phyloP scores from a whole-genome alignment of 805 yeast genomes.

The Starmerella floris region DNA sequence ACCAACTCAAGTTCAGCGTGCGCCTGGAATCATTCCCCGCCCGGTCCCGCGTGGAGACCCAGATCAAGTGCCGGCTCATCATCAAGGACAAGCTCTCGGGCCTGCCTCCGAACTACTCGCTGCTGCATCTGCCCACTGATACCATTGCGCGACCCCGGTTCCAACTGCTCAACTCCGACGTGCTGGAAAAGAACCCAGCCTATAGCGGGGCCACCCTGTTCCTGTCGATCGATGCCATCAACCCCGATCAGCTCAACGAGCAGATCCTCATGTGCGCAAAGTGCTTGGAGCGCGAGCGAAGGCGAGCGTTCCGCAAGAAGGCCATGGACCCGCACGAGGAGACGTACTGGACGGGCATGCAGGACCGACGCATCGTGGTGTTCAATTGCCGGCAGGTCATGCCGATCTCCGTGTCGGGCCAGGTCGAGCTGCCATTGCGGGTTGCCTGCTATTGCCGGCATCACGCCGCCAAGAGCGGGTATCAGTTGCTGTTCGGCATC shows the following conservation, averaged over 20 bases:
- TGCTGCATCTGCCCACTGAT: conserved; percentile 74
- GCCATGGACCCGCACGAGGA: conserved; percentile 59
- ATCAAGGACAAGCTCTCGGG: conserved; percentile 40
- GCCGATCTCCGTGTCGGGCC: conserved; percentile 19
- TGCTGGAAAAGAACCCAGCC: conserved; percentile 17
- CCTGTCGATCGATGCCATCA: conserved; percentile 70
- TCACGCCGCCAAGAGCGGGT: conserved; percentile 79
- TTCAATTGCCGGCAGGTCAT: conserved; percentile 85
- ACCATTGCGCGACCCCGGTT: conserved; percentile 77
- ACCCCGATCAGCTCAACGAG: conserved; percentile 32
- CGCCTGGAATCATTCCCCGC: conserved; percentile 51
- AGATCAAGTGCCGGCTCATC: conserved; percentile 60
- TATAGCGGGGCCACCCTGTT: conserved; percentile 20
- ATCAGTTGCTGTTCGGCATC: conserved; percentile 49
- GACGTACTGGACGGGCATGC: conserved; percentile 63
- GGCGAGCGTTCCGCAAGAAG: conserved; percentile 86
- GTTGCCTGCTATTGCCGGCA: conserved; percentile 94
- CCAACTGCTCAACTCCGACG: conserved; percentile 36
- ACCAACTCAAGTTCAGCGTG: conserved; percentile 13
- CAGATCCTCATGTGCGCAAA: conserved; percentile 72
- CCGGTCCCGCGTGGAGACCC: conserved; percentile 88
- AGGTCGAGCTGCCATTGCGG: conserved; percentile 46
- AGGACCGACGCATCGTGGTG: conserved; percentile 69
- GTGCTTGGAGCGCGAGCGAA: conserved; percentile 84
- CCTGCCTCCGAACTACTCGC: conserved; percentile 51